Conservation (phyloP, 2,329 filamentous ascomycete genomes). For the Exophiala oligosperma region DNA sequence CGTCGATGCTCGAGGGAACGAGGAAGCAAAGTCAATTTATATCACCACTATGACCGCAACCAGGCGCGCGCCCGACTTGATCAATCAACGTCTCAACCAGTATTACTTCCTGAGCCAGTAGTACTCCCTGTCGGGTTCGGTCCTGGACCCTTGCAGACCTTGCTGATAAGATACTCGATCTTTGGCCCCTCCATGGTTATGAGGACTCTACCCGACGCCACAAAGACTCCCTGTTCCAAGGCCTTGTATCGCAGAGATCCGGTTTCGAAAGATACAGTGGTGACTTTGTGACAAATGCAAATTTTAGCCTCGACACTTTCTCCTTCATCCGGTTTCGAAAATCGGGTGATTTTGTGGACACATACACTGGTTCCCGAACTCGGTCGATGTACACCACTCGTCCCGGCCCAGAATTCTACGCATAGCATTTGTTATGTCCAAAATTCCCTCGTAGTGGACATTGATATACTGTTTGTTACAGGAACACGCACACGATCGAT, state of each 20-base stretch:
- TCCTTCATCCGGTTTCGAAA: neutral
- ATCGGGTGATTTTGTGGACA: slow-evolving; percentile 4
- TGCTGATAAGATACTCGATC: slow-evolving; percentile 45
- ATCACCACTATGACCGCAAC: too few relatives aligned
- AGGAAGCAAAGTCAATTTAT: too few relatives aligned
- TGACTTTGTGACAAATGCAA: slow-evolving; percentile 30
- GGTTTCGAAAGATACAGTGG: slow-evolving; percentile 41
- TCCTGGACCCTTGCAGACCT: slow-evolving; percentile 16
- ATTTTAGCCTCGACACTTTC: neutral
- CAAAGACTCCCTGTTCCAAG: slow-evolving; percentile 43
- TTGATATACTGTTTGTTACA: slow-evolving; percentile 35
- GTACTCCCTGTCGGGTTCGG: neutral
- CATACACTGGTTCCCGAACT: slow-evolving; percentile 43
- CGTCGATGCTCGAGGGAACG: too few relatives aligned
- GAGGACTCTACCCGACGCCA: slow-evolving; percentile 42
- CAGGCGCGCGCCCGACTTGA: too few relatives aligned
- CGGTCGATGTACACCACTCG: slow-evolving; percentile 36
- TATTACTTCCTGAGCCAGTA: neutral
- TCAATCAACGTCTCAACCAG: too few relatives aligned
- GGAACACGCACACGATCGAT: neutral
- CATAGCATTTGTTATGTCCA: slow-evolving; percentile 37
- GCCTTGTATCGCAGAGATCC: slow-evolving; percentile 43
- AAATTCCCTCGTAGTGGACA: slow-evolving; percentile 43
- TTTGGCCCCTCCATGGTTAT: slow-evolving; percentile 23
- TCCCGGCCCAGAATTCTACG: slow-evolving; percentile 35